Evolutionary conservation across 1,139 yeast species (phyloP).

Genomic region (Scheffersomyces illinoinensis): DNA sequence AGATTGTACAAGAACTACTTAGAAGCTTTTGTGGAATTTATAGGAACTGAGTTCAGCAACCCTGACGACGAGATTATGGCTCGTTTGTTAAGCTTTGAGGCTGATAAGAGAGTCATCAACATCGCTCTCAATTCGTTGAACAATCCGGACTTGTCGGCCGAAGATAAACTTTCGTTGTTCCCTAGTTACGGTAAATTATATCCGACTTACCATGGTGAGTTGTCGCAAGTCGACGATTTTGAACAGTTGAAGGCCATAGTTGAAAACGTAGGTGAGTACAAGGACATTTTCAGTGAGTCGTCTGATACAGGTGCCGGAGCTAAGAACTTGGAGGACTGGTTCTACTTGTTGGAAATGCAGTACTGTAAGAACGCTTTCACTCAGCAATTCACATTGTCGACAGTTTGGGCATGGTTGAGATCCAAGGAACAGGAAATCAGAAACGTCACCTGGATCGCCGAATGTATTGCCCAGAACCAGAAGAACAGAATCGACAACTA

Average conservation of each 20-base stretch:
- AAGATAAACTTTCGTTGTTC: slow-evolving; percentile 67
- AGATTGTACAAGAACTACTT: slow-evolving; percentile 88
- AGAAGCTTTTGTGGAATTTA: slow-evolving; percentile 79
- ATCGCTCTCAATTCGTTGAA: slow-evolving; percentile 87
- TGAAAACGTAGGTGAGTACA: slow-evolving; percentile 72
- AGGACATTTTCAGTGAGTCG: slow-evolving; percentile 66
- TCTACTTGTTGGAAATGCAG: slow-evolving; percentile 89
- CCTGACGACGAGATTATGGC: slow-evolving; percentile 86
- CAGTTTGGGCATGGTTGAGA: slow-evolving; percentile 96
- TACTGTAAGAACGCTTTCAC: slow-evolving; percentile 91
- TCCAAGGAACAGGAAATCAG: slow-evolving; percentile 95
- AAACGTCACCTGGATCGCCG: slow-evolving; percentile 98
- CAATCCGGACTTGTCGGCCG: slow-evolving; percentile 67
- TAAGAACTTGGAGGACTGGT: slow-evolving; percentile 84
- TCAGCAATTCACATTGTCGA: slow-evolving; percentile 89
- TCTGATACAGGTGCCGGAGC: slow-evolving; percentile 42
- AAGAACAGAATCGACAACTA: slow-evolving; percentile 78
- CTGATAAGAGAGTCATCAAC: slow-evolving; percentile 92
- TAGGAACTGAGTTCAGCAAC: slow-evolving; percentile 55
- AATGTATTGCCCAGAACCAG: slow-evolving; percentile 90
- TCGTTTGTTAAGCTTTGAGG: slow-evolving; percentile 80
- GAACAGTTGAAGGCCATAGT: slow-evolving; percentile 79
- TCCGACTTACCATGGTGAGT: slow-evolving; percentile 69
- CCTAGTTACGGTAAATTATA: slow-evolving; percentile 82
- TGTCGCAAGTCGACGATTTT: slow-evolving; percentile 78